Percentiles rank a stretch among this genome's conserved stretches.
Evolutionary conservation across 495 filamentous ascomycete genomes (phyloP).

Genomic region (Neurospora tetraspora): DNA sequence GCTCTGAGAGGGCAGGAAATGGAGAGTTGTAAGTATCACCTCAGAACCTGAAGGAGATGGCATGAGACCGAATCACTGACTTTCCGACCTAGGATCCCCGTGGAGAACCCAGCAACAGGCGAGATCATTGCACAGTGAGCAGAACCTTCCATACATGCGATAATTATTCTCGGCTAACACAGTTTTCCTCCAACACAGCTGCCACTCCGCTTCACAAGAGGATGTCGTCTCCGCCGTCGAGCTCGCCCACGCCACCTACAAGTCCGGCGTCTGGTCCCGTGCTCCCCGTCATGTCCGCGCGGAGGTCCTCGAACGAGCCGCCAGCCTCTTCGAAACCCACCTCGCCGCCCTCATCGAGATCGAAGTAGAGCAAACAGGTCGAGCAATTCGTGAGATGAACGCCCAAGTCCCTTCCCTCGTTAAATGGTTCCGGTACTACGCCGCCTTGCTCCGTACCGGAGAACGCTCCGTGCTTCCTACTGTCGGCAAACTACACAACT

Average conservation of each 20-base stretch:
- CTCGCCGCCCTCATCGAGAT: constrained; percentile 43
- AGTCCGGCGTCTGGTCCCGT: constrained; percentile 47
- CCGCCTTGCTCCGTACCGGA: constrained; percentile 46
- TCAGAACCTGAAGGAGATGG: background rate
- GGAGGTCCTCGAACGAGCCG: constrained; percentile 46
- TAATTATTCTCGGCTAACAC: constrained; percentile 3
- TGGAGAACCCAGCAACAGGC: constrained; percentile 28
- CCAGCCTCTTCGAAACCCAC: constrained; percentile 36
- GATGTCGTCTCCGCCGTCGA: constrained; percentile 38
- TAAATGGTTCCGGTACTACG: constrained; percentile 58
- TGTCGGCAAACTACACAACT: constrained; percentile 50
- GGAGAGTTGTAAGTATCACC: constrained; percentile 15
- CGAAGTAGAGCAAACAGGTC: constrained; percentile 53
- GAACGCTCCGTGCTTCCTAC: constrained; percentile 53
- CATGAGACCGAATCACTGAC: background rate
- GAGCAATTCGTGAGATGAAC: constrained; percentile 54
- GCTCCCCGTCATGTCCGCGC: constrained; percentile 43
- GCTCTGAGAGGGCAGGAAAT: constrained; percentile 14
- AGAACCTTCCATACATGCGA: background rate
- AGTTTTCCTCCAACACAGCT: constrained; percentile 22
- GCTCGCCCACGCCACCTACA: constrained; percentile 37
- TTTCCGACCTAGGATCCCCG: constrained; percentile 15
- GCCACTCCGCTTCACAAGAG: constrained; percentile 39
- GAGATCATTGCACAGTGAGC: constrained; percentile 26
- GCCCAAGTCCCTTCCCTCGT: constrained; percentile 52